Evolutionary conservation across 1,139 yeast species (phyloP).

Genomic region (Kurtzmaniella quercitrusa): DNA sequence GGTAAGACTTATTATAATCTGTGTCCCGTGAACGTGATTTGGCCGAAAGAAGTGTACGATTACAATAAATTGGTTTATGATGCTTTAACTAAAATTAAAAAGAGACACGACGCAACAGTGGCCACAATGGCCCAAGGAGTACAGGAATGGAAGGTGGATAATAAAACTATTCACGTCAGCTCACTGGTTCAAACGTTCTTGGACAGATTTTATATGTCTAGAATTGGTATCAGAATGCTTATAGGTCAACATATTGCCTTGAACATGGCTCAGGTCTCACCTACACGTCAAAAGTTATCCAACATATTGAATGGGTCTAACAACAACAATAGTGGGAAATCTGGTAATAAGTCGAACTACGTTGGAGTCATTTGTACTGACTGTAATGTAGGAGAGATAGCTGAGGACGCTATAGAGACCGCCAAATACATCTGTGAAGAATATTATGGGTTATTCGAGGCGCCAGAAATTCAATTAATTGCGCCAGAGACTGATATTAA

Average conservation of each 20-base stretch:
- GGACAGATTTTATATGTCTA: conserved; percentile 80
- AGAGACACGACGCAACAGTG: conserved; percentile 89
- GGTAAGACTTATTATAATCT: conserved; percentile 60
- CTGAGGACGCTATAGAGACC: conserved; percentile 81
- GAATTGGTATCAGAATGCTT: conserved; percentile 86
- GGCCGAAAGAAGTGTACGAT: conserved; percentile 75
- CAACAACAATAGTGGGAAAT: conserved; percentile 11
- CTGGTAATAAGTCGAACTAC: conserved; percentile 34
- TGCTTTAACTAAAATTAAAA: conserved; percentile 66
- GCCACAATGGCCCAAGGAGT: conserved; percentile 93
- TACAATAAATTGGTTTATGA: conserved; percentile 68
- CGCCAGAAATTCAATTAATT: conserved; percentile 73
- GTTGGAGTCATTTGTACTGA: conserved; percentile 85
- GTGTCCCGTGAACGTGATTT: conserved; percentile 47
- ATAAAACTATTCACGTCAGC: conserved; percentile 46
- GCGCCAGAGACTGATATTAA: conserved; percentile 63
- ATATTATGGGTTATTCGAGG: conserved; percentile 77
- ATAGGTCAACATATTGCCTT: conserved; percentile 87
- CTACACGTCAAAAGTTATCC: conserved; percentile 37
- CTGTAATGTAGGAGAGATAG: conserved; percentile 75
- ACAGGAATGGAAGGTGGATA: conserved; percentile 74
- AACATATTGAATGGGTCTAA: conserved; percentile 31
- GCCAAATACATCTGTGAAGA: conserved; percentile 87
- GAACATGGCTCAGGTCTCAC: conserved; percentile 58
- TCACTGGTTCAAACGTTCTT: conserved; percentile 72